Base-by-base conservation (phyloP, 2,329 filamentous ascomycete genomes). In the Tolypocladium tundrense region DNA sequence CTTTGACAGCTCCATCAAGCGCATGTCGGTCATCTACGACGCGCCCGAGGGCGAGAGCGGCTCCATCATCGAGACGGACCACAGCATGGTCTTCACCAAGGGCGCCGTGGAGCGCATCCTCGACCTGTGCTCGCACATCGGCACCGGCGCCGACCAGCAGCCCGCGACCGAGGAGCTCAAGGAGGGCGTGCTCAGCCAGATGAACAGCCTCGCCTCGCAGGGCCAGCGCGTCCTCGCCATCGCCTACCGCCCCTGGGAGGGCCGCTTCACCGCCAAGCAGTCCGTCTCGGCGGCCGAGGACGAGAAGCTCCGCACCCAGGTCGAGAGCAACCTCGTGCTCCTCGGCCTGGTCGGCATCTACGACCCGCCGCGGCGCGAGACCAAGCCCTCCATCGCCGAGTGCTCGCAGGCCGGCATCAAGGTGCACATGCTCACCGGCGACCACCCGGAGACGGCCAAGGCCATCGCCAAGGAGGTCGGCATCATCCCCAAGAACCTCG, bases 331-430 rank as follows among this genome's bases (percentile, higher is more conserved):
- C 37, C 81, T 96, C 39, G 81, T 79, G 3, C 88, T 95, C 60
- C 81, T 90, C 16, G 92, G 91, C n/a, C 80, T 96, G 11, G 86
- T 88, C 54, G 91, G 90, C 58, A 87, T 96, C 61, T 93, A 94
- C 68, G 91, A 96, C 64, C 91, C 91, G 4, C 91, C 90, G 57
- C 88, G 91, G 1, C 83, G 85, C 2, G 91, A 95, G 73, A 91
- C 91, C 0, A 88, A 86, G 27, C 80, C 78, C 1, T 86, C 88
- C 8, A 89, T 92, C 59, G 77, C 77, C 27, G 81, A 87, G 66
- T 91, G 88, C 66, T 83, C 87, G 57, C 79, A 79, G 52, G 89
- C 89, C 33, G 88, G 89, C 54, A 91, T 92, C 69, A 82, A 81
- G 61, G 88, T 92, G 8, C 88, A 91, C 73, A 92, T 93, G 89